A percentile compares a stretch with the other conserved stretches of the same genome.
phyloP scores from a whole-genome alignment of 2,329 filamentous ascomycete species.

The Claviceps purpurea region DNA sequence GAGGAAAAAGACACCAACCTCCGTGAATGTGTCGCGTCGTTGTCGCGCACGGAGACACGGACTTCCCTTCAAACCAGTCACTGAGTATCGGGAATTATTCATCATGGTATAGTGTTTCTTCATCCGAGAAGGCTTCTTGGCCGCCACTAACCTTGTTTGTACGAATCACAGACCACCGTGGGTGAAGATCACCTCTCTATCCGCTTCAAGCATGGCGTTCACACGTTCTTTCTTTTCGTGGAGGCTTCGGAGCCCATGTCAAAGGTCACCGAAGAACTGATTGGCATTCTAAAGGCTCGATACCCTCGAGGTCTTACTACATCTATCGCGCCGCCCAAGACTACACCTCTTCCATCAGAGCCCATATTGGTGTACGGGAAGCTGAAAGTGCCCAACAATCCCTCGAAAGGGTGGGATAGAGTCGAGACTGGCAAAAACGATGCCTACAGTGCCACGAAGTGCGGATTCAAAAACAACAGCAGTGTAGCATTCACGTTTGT shows the following conservation, averaged over 20 bases:
- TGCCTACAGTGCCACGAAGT: slow-evolving; percentile 25
- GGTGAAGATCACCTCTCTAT: slow-evolving; percentile 47
- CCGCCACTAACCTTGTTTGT: background rate
- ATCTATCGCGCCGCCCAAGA: slow-evolving; percentile 18
- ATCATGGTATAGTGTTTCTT: background rate
- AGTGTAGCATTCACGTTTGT: slow-evolving; percentile 37
- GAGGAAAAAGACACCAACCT: too few relatives aligned
- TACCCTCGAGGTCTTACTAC: slow-evolving; percentile 39
- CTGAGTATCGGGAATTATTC: background rate
- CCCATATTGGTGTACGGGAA: slow-evolving; percentile 33
- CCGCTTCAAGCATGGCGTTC: slow-evolving; percentile 58
- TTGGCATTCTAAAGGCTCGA: slow-evolving; percentile 42
- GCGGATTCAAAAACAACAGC: slow-evolving; percentile 32
- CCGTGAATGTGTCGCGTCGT: too few relatives aligned
- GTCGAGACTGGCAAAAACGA: slow-evolving; percentile 24
- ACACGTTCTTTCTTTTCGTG: slow-evolving; percentile 57
- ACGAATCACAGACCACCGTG: slow-evolving; percentile 8
- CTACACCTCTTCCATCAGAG: slow-evolving; percentile 25
- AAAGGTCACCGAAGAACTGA: slow-evolving; percentile 42
- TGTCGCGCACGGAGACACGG: background rate
- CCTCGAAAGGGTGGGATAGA: slow-evolving; percentile 34
- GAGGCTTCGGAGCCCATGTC: slow-evolving; percentile 43
- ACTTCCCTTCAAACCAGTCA: background rate
- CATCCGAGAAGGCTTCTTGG: background rate
- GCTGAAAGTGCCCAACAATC: slow-evolving; percentile 30